phyloP scores from a whole-genome alignment of 148 eudicot genomes.

The Drosera capensis region DNA sequence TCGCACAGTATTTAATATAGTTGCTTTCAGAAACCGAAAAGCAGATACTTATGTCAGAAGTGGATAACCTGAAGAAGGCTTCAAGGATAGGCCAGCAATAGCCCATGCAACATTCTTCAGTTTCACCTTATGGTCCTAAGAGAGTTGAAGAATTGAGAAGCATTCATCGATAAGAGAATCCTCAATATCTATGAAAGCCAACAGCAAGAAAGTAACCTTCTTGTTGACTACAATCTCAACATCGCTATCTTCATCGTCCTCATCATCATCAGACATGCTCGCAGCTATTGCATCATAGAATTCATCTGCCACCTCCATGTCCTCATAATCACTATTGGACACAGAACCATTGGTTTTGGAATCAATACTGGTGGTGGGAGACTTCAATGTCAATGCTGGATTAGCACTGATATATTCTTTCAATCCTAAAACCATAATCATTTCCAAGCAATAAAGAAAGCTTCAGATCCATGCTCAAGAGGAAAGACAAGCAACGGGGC shows the following conservation, averaged over 20 bases:
- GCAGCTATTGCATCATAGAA: slow-evolving; percentile 73
- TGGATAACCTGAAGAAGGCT: slow-evolving; percentile 37
- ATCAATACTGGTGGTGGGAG: slow-evolving; percentile 19
- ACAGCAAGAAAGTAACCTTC: slow-evolving; percentile 29
- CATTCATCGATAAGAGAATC: no score
- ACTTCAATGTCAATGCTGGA: slow-evolving; percentile 29
- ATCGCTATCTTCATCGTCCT: slow-evolving; percentile 49
- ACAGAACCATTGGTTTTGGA: slow-evolving; percentile 31
- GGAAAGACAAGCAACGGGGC: no score
- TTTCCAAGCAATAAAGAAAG: no score
- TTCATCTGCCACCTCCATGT: slow-evolving; percentile 40
- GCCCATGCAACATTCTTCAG: slow-evolving; percentile 71
- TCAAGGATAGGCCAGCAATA: slow-evolving; percentile 38
- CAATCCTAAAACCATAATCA: slow-evolving; percentile 51
- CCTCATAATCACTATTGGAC: slow-evolving; percentile 38
- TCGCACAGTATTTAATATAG: no score
- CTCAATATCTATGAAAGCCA: not conserved
- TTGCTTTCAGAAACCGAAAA: no score
- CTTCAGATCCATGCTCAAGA: no score
- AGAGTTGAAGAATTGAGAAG: slow-evolving; percentile 10
- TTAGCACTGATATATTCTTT: slow-evolving; percentile 82
- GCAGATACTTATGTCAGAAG: no score
- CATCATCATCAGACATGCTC: slow-evolving; percentile 53
- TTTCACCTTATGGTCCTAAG: slow-evolving; percentile 47
- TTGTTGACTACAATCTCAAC: slow-evolving; percentile 20